Evolutionary conservation across 306 rosid genomes (phyloP).

Genomic region (Castanea mollissima): DNA sequence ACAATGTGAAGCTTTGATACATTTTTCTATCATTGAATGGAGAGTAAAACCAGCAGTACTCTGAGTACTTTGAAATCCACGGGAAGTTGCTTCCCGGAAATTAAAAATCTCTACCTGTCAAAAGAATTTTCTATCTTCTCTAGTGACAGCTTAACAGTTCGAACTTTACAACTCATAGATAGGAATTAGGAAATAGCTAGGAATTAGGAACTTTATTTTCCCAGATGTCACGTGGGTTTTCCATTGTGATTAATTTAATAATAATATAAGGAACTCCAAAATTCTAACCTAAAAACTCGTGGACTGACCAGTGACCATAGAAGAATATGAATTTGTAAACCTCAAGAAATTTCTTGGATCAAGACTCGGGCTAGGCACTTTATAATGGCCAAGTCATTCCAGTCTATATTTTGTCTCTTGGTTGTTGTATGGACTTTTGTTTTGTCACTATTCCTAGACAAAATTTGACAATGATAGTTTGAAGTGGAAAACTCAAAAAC

Average conservation of each 20-base stretch:
- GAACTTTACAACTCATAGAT: constrained; percentile 43
- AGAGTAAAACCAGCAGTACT: not conserved
- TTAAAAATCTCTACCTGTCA: constrained; percentile 2
- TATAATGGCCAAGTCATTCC: constrained; percentile 42
- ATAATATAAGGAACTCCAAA: not conserved
- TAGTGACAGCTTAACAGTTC: constrained; percentile 34
- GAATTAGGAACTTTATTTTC: constrained; percentile 23
- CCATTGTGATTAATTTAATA: constrained; percentile 11
- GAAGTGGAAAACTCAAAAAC: not conserved
- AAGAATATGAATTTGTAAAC: not conserved
- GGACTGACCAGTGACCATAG: constrained; percentile 31
- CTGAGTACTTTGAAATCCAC: not conserved
- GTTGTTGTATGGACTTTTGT: no score
- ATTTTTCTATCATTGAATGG: not conserved
- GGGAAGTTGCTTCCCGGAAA: constrained; percentile 13
- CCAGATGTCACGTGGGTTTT: constrained; percentile 27
- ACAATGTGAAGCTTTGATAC: not conserved
- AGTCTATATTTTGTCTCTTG: constrained; percentile 23
- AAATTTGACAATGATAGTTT: not conserved
- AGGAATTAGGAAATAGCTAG: constrained; percentile 29
- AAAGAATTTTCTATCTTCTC: not conserved
- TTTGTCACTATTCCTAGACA: no score
- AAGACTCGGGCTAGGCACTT: not conserved
- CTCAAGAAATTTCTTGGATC: constrained; percentile 18
- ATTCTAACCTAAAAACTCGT: constrained; percentile 3